A percentile compares a stretch with the other conserved stretches of the same genome.
Evolutionary conservation across 208 protist genomes (phyloP).

Genomic region (Acanthamoeba polyphaga): DNA sequence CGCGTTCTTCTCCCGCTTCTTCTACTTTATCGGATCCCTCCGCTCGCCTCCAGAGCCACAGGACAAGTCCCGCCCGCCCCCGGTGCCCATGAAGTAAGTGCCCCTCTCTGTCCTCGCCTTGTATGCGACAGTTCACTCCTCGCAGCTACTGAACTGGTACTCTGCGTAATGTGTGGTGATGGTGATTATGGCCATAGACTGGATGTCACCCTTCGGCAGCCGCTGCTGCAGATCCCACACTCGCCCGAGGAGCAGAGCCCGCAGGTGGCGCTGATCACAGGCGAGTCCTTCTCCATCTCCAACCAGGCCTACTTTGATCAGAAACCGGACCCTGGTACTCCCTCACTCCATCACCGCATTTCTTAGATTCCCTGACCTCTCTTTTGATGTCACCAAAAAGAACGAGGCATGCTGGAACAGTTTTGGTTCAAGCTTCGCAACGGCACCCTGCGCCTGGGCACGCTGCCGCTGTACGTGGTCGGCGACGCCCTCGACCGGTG

Average conservation of each 20-base stretch:
- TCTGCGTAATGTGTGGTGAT: background rate
- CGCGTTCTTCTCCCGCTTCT: conserved; percentile 13
- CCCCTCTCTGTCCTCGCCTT: background rate
- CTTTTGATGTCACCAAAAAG: background rate
- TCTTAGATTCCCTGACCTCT: background rate
- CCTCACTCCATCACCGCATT: background rate
- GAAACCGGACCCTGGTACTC: background rate
- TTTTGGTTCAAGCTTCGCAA: conserved; percentile 23
- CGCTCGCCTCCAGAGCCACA: background rate
- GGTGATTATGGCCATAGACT: background rate
- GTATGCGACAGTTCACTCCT: background rate
- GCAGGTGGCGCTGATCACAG: conserved; percentile 9
- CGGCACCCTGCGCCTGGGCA: background rate
- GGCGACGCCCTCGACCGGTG: background rate
- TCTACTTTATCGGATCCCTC: background rate
- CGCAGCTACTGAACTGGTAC: background rate
- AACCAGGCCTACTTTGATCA: conserved; percentile 2
- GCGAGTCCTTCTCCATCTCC: conserved; percentile 7
- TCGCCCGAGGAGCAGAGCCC: background rate
- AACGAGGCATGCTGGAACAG: conserved; percentile 23
- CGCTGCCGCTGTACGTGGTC: background rate
- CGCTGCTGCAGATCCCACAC: conserved; percentile 3
- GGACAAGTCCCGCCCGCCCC: background rate
- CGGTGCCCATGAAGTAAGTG: conserved; percentile 7
- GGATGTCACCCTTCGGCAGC: background rate